Percentiles rank a stretch among this genome's conserved stretches.
Conservation (phyloP, 2,329 filamentous ascomycete genomes). For the Aspergillus fumigatiaffinis region DNA sequence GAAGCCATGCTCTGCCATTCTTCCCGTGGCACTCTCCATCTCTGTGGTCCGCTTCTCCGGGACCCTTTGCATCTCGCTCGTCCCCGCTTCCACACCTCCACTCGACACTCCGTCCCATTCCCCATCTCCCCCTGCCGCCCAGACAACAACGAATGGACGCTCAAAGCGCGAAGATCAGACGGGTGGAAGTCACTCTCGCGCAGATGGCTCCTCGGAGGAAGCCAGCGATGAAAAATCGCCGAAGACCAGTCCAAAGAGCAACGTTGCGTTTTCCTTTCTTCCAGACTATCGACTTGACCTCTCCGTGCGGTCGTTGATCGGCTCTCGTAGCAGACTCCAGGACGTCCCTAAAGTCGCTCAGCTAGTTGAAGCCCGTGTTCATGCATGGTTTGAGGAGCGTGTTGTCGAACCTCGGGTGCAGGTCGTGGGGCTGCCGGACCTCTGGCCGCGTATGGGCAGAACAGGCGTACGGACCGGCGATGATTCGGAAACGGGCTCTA, state of each 20-base stretch:
- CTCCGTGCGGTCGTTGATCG: constrained; percentile 61
- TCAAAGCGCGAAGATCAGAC: constrained; percentile 10
- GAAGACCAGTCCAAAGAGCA: constrained; percentile 64
- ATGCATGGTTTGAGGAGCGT: constrained; percentile 65
- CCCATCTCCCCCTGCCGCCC: constrained; percentile 23
- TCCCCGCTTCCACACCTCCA: constrained; percentile 57
- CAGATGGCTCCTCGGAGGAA: neutral
- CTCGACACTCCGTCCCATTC: constrained; percentile 34
- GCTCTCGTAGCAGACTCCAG: constrained; percentile 59
- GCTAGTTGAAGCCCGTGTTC: constrained; percentile 60
- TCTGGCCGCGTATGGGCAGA: constrained; percentile 58
- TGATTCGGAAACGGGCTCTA: constrained; percentile 38
- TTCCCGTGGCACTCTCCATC: constrained; percentile 88
- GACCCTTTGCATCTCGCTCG: constrained; percentile 88
- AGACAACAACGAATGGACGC: constrained; percentile 5
- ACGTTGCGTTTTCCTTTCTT: constrained; percentile 86
- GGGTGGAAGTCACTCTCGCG: constrained; percentile 3
- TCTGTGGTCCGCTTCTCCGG: constrained; percentile 92
- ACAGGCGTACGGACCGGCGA: constrained; percentile 42
- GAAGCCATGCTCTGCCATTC: constrained; percentile 78
- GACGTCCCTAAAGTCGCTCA: constrained; percentile 66
- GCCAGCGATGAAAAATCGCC: constrained; percentile 13
- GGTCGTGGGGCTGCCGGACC: constrained; percentile 58
- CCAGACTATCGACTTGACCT: constrained; percentile 63
- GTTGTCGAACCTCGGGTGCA: constrained; percentile 64